Evolutionary conservation across 495 filamentous ascomycete species (phyloP), one percentile per base, ranked within the genome.

Genomic region (Talaromyces adpressus): DNA sequence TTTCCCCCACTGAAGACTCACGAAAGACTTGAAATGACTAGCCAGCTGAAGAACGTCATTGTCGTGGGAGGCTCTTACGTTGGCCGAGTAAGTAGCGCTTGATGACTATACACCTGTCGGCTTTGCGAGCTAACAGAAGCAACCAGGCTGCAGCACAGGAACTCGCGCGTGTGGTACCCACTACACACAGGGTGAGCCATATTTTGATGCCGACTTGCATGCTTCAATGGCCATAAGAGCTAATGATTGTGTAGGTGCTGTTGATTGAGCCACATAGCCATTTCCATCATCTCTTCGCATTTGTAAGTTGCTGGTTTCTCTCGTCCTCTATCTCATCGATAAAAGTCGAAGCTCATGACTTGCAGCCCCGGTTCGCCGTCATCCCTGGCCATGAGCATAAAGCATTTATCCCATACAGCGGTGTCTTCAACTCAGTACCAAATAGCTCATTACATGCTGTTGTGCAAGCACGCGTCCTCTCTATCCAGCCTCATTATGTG

Each of bases 271-370:
- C 78, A 0, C 81, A 83, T 64, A 82, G 77, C 27, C 81, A 83
- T 60, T 83, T 82, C 64, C 79, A 83, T 63, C 81, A 83, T 63
- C 67, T 83, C 1, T 83, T 83, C 60, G 77, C 79, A 30, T 83
- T 83, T 64, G 80, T 83, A 75, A 71, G 77, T 29, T 5, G 2
- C 1, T 6, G 1, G 2, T 56, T n/a, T 25, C 60, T 20, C 29
- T 3, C 14, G 5, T 30, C 25, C 30, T 2, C n/a, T 16, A n/a
- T 56, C 27, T 25, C 25, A 34, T 16, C 32, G 6, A 1, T n/a
- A n/a, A 45, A 16, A 20, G 27, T 4, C 23, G 6, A 41, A 3
- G 25, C 41, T 18, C 22, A 56, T 53, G 7, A 30, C 14, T 25
- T 52, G 29, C 54, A 83, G 79, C 81, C 81, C 34, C 79, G 81